Evolutionary conservation across 2,329 filamentous ascomycete species (phyloP).

Genomic region (Aspergillus caelatus): DNA sequence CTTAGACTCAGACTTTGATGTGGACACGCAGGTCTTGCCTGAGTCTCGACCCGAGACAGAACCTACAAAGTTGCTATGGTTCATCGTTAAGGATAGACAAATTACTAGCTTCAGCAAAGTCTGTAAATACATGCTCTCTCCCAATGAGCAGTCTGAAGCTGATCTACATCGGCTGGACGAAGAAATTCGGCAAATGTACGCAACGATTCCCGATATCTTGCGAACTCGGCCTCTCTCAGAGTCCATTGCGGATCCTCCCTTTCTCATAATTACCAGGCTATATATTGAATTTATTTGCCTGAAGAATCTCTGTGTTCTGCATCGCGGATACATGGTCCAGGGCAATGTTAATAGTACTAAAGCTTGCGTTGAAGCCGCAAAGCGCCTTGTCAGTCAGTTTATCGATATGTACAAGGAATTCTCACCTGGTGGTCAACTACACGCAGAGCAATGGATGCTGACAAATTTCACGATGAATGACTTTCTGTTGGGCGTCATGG

Average conservation of each 20-base stretch:
- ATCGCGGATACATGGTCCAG: background rate
- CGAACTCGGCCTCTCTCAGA: background rate
- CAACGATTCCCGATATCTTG: background rate
- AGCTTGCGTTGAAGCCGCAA: background rate
- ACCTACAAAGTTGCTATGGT: background rate
- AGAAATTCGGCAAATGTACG: background rate
- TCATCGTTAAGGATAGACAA: background rate
- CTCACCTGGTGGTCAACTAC: background rate
- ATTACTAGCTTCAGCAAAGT: background rate
- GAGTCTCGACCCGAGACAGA: background rate
- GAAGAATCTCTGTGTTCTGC: background rate
- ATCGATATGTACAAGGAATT: background rate
- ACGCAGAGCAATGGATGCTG: background rate
- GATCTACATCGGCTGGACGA: background rate
- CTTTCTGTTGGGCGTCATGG: background rate
- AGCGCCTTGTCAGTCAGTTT: background rate
- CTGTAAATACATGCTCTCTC: background rate
- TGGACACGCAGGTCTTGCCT: background rate
- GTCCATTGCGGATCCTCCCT: background rate
- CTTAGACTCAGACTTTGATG: constrained; percentile 1
- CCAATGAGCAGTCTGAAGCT: background rate
- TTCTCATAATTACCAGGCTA: background rate
- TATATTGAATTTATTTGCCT: background rate
- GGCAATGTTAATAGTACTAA: background rate
- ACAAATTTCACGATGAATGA: background rate